Conservation (phyloP, 1,139 yeast genomes). For the Taphrina pruni region DNA sequence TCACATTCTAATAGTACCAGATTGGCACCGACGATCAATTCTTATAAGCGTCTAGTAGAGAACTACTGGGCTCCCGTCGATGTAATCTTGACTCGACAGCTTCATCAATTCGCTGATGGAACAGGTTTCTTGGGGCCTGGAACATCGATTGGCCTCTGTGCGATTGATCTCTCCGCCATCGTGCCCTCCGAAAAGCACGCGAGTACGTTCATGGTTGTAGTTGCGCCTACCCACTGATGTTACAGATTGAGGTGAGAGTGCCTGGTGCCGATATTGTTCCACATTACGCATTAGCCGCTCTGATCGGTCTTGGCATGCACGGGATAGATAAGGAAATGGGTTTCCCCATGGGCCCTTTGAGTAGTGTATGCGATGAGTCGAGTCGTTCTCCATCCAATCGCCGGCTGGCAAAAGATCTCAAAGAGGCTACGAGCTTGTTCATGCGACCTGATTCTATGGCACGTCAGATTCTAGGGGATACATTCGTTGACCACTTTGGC, state of each 20-base stretch:
- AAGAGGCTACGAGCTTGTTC: constrained; percentile 50
- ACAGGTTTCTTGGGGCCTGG: constrained; percentile 52
- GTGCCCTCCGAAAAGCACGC: constrained; percentile 50
- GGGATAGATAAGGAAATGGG: constrained; percentile 50
- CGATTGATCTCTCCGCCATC: constrained; percentile 51
- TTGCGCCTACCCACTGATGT: not conserved
- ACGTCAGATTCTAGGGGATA: constrained; percentile 52
- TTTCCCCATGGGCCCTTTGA: constrained; percentile 51
- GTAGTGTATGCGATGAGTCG: constrained; percentile 43
- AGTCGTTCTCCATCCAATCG: not conserved
- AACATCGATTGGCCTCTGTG: constrained; percentile 53
- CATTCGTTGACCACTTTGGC: constrained; percentile 53
- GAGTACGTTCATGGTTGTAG: constrained; percentile 3
- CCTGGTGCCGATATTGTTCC: constrained; percentile 54
- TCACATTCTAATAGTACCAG: not conserved
- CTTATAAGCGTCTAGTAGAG: constrained; percentile 53
- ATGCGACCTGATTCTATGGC: constrained; percentile 50
- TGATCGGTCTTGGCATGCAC: constrained; percentile 52
- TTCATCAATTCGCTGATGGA: not conserved
- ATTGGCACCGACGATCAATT: constrained; percentile 51
- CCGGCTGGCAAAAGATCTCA: constrained; percentile 50
- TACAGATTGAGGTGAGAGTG: constrained; percentile 52
- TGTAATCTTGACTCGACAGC: constrained; percentile 43
- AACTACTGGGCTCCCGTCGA: constrained; percentile 55
- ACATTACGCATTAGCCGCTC: constrained; percentile 53